Conservation (phyloP, 2,329 filamentous ascomycete species). For the Dactylonectria macrodidyma region DNA sequence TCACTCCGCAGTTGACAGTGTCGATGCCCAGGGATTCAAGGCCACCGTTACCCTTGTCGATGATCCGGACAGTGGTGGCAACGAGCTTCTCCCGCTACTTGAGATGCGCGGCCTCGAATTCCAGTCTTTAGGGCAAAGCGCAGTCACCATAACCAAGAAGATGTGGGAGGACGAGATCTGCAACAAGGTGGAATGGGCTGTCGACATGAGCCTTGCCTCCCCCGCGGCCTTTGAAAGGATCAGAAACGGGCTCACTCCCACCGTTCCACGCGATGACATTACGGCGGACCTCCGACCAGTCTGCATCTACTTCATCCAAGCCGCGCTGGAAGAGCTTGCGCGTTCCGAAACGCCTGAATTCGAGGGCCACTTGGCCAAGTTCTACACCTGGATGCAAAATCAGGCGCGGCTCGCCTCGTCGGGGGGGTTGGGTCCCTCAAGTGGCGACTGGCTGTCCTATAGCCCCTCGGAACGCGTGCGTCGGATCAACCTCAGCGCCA, state of each 20-base stretch:
- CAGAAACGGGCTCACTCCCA: no score
- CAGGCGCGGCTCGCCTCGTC: no score
- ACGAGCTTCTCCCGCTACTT: neutral
- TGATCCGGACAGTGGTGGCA: neutral
- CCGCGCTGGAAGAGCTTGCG: no score
- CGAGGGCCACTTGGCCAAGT: neutral
- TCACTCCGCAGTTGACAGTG: neutral
- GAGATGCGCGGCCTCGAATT: neutral
- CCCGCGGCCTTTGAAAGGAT: no score
- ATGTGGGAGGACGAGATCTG: neutral
- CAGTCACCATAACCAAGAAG: neutral
- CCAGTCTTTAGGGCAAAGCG: neutral
- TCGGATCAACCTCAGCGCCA: neutral
- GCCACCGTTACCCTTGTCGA: neutral
- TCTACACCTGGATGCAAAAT: neutral
- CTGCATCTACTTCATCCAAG: no score
- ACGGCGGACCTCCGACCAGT: no score
- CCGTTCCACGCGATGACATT: no score
- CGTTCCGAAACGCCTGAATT: no score
- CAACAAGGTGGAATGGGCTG: constrained; percentile 1
- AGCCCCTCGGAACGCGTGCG: neutral
- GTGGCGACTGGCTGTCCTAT: neutral
- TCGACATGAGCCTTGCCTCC: neutral
- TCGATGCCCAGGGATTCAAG: neutral
- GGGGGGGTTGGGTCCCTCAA: neutral